phyloP scores from a whole-genome alignment of 2,329 filamentous ascomycete species.

The Claviceps fusiformis region DNA sequence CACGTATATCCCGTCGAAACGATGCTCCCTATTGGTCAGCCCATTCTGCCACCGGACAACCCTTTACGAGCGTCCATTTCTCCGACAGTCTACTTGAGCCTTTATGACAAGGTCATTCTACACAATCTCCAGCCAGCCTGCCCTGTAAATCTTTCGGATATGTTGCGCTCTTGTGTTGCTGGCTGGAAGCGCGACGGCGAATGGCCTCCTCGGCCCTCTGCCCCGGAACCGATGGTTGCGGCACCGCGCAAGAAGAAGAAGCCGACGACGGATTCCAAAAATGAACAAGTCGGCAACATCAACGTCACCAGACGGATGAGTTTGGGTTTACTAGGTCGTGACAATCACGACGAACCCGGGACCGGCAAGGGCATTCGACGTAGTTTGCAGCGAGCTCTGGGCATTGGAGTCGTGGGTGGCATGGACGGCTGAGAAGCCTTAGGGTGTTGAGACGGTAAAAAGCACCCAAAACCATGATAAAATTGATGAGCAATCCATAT shows the following conservation, averaged over 20 bases:
- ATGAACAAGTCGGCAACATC: slow-evolving; percentile 13
- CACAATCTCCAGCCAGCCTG: slow-evolving; percentile 71
- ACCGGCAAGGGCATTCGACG: slow-evolving; percentile 28
- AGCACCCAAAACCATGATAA: not conserved
- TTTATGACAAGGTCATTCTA: slow-evolving; percentile 81
- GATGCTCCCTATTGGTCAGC: slow-evolving; percentile 58
- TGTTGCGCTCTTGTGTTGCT: slow-evolving; percentile 66
- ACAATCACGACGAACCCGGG: slow-evolving; percentile 20
- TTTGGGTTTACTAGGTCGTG: slow-evolving; percentile 32
- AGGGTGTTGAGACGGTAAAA: not conserved
- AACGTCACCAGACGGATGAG: slow-evolving; percentile 30
- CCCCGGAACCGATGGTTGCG: slow-evolving; percentile 21
- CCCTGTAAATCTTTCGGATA: slow-evolving; percentile 74
- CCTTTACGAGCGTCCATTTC: slow-evolving; percentile 66
- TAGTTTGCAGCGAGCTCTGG: slow-evolving; percentile 33
- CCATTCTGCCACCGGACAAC: slow-evolving; percentile 60
- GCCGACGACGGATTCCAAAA: slow-evolving; percentile 9
- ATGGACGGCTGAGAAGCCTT: not conserved
- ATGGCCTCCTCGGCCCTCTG: slow-evolving; percentile 57
- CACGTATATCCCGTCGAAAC: slow-evolving; percentile 39
- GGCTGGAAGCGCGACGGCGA: slow-evolving; percentile 91
- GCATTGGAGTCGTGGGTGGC: slow-evolving; percentile 18
- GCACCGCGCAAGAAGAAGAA: slow-evolving; percentile 28
- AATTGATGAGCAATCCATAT: not conserved
- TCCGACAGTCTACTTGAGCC: slow-evolving; percentile 59